Base-by-base conservation (phyloP, 192 early-diverging fungal species). In the Gamsiella multidivaricata region DNA sequence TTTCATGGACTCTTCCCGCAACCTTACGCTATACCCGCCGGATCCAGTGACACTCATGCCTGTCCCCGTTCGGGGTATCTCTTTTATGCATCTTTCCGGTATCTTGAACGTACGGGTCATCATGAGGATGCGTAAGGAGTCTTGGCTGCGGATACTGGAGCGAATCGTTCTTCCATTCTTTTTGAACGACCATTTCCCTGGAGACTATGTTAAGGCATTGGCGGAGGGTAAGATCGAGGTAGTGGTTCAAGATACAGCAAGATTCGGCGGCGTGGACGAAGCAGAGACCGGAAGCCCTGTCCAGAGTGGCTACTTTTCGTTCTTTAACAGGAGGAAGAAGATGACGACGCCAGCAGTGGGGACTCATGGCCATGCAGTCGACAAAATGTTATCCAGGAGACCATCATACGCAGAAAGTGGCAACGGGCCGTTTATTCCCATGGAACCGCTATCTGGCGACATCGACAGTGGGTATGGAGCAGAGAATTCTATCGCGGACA, bases 101-200 rank as follows among this genome's bases (percentile, higher is more conserved):
- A 36, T 85, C 5, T 34, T 88, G 49, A 85, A 88, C 58, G 36
- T 73, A 8, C 42, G 81, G 25, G 79, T 85, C 12, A 81, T 85
- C n/a, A 64, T 66, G 47, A 60, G 86, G 39, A 57, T 85, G 51
- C 55, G 64, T n/a, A 57, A 50, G 8, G 86, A 88, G 61, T 80
- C 65, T 0, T 80, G 71, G 70, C 36, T 85, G 0, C 82, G 84
- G 8, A 68, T 88, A 31, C 26, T 84, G 8, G 81, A 82, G 11
- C 79, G 86, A 18, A 61, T 88, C 20, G 33, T 84, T 0, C 67
- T 83, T 10, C 86, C 86, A 0, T 87, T 84, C 52, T 84, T 87
- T 29, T 28, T 88, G 50, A 88, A 88, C 53, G 86, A 88, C 41
- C 86, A 88, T 59, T 88, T 88, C 53, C 83, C 86, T 11, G 71